These are phyloP conservation scores for Calonectria honghensis DNA, from an alignment of 2,329 filamentous ascomycete genomes.

Conservation along the genomic window DNA sequence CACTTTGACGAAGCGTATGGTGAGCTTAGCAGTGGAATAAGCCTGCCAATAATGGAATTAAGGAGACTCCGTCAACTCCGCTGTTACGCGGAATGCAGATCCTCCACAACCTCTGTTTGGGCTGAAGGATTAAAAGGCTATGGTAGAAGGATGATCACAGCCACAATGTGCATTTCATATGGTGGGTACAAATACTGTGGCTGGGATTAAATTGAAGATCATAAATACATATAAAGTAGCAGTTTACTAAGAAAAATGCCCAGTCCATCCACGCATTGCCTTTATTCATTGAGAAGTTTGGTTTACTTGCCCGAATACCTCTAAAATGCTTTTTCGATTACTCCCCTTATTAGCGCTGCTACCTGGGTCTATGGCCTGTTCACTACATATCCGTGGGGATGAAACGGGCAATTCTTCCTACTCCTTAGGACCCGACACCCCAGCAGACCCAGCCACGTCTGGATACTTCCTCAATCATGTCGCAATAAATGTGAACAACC, in stretches of 20 bases:
- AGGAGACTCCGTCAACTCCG: background rate
- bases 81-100: background rate
- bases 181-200: background rate
- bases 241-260: background rate
- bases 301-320: background rate
- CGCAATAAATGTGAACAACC: background rate
- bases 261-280: background rate
- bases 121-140: background rate
- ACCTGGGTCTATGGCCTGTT: background rate
- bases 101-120: background rate
- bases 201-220: background rate
- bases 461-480: background rate
- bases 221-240: background rate
- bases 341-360: background rate
- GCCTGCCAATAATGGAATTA: background rate
- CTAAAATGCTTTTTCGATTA: background rate
- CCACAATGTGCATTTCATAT: background rate
- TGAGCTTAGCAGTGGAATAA: background rate
- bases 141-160: background rate
- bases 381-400: background rate
- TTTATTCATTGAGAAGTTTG: background rate
- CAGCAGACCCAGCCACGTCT: background rate
- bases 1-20: no score
- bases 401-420: background rate
- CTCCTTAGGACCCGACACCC: background rate